Evolutionary conservation across 192 early-diverging fungal genomes (phyloP).

Genomic region (Entrophospora sp.): DNA sequence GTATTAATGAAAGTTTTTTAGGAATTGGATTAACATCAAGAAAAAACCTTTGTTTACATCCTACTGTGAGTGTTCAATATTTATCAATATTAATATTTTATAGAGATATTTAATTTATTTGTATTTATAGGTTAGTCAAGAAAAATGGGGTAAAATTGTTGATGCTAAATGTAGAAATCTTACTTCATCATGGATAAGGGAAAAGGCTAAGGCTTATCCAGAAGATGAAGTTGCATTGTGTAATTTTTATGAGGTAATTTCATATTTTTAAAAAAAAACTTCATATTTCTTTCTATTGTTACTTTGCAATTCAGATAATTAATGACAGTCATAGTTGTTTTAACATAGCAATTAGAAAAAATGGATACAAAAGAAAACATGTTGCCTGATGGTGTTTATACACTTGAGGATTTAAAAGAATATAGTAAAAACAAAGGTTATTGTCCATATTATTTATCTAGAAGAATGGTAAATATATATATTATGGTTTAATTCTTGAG

Average conservation of each 20-base stretch:
- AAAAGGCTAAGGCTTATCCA: slow-evolving; percentile 41
- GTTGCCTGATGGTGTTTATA: slow-evolving; percentile 89
- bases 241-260: slow-evolving; percentile 68
- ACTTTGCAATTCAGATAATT: no score
- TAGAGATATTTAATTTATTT: neutral
- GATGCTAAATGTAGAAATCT: slow-evolving; percentile 87
- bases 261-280: no score
- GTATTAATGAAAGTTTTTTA: slow-evolving; percentile 71
- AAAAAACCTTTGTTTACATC: slow-evolving; percentile 92
- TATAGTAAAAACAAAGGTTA: slow-evolving; percentile 62
- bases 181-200: slow-evolving; percentile 91
- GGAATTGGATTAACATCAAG: slow-evolving; percentile 89
- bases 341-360: slow-evolving; percentile 58
- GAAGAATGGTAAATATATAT: slow-evolving; percentile 55
- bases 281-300: no score
- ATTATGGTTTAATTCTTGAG: neutral
- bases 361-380: slow-evolving; percentile 45
- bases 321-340: no score
- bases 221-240: slow-evolving; percentile 51
- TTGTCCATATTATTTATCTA: slow-evolving; percentile 93
- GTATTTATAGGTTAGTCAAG: slow-evolving; percentile 40
- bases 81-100: neutral
- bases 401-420: slow-evolving; percentile 86
- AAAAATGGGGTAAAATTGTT: slow-evolving; percentile 76
- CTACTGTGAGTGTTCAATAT: slow-evolving; percentile 45